These are phyloP conservation scores for Exserohilum rostratum DNA, from an alignment of 2,329 filamentous ascomycete species.

Conservation along the genomic window DNA sequence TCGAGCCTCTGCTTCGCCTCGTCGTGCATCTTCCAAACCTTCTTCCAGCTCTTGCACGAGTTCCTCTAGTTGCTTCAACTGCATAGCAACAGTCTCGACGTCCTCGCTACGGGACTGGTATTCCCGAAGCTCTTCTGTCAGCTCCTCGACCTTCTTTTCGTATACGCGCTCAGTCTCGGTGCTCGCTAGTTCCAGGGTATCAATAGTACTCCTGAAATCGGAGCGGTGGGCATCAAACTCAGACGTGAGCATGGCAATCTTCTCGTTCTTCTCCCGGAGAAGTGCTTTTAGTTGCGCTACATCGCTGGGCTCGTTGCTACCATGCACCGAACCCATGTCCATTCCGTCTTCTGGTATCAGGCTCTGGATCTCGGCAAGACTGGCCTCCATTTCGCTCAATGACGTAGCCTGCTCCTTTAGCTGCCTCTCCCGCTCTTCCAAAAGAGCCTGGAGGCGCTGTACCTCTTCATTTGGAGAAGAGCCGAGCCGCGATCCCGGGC, in stretches of 20 bases:
- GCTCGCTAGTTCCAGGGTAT: slow-evolving; percentile 93
- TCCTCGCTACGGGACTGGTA: slow-evolving; percentile 83
- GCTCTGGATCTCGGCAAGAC: slow-evolving; percentile 78
- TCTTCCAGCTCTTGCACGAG: slow-evolving; percentile 96
- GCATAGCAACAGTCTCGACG: slow-evolving; percentile 86
- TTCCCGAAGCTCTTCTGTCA: slow-evolving; percentile 83
- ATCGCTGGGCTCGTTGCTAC: slow-evolving; percentile 64
- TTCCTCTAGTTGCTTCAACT: slow-evolving; percentile 94
- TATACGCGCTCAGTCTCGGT: slow-evolving; percentile 96
- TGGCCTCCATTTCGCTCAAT: slow-evolving; percentile 87
- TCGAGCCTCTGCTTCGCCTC: slow-evolving; percentile 92
- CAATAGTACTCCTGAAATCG: slow-evolving; percentile 95
- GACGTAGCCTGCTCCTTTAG: slow-evolving; percentile 85
- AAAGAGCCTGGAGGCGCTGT: slow-evolving; percentile 71
- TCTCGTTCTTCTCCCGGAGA: slow-evolving; percentile 93
- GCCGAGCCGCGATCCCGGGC: slow-evolving; percentile 33
- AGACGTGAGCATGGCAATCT: slow-evolving; percentile 87
- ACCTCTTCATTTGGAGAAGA: slow-evolving; percentile 67
- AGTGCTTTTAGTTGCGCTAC: slow-evolving; percentile 77
- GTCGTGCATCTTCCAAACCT: slow-evolving; percentile 89
- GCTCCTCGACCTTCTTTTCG: slow-evolving; percentile 85
- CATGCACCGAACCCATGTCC: slow-evolving; percentile 55
- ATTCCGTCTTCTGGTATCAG: slow-evolving; percentile 65
- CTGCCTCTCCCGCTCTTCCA: slow-evolving; percentile 84
- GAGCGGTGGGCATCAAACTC: slow-evolving; percentile 95